Evolutionary conservation across 345 rosid genomes (phyloP).

Genomic region (Eutrema japonicum): DNA sequence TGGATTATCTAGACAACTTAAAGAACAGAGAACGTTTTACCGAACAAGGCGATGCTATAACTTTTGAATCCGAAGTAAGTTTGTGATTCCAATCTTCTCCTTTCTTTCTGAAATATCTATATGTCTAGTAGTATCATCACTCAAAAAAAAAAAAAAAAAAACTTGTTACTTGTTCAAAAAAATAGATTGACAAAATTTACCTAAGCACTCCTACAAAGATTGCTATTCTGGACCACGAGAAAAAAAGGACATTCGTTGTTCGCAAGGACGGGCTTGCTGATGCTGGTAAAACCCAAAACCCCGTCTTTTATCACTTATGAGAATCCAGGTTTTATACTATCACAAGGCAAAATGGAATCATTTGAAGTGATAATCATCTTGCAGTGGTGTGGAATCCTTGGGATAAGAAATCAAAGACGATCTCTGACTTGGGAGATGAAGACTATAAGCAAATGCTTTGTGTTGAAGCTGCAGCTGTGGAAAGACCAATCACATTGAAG

Average conservation of each 20-base stretch:
- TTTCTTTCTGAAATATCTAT: slow-evolving; percentile 10
- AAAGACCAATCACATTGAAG: slow-evolving; percentile 79
- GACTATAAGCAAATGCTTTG: slow-evolving; percentile 96
- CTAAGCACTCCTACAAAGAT: slow-evolving; percentile 89
- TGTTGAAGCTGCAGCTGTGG: slow-evolving; percentile 88
- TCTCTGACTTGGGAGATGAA: slow-evolving; percentile 91
- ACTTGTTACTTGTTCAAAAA: slow-evolving; percentile 25
- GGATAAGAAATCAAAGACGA: slow-evolving; percentile 89
- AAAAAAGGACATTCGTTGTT: slow-evolving; percentile 89
- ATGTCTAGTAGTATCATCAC: slow-evolving; percentile 6
- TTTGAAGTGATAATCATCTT: slow-evolving; percentile 16
- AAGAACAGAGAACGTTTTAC: slow-evolving; percentile 82
- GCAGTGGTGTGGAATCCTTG: slow-evolving; percentile 99
- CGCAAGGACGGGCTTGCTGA: slow-evolving; percentile 97
- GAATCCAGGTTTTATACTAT: not conserved
- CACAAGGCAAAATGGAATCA: not conserved
- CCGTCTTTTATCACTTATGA: not conserved
- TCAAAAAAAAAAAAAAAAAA: not conserved
- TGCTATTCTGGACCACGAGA: slow-evolving; percentile 92
- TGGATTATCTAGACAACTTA: slow-evolving; percentile 92
- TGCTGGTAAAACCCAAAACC: slow-evolving; percentile 65
- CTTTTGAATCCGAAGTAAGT: slow-evolving; percentile 90
- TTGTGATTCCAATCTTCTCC: slow-evolving; percentile 9
- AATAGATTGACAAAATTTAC: slow-evolving; percentile 76
- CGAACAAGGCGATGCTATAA: slow-evolving; percentile 94